Evolutionary conservation across 306 rosid genomes (phyloP).

Genomic region (Cyclanthera cordifolia): DNA sequence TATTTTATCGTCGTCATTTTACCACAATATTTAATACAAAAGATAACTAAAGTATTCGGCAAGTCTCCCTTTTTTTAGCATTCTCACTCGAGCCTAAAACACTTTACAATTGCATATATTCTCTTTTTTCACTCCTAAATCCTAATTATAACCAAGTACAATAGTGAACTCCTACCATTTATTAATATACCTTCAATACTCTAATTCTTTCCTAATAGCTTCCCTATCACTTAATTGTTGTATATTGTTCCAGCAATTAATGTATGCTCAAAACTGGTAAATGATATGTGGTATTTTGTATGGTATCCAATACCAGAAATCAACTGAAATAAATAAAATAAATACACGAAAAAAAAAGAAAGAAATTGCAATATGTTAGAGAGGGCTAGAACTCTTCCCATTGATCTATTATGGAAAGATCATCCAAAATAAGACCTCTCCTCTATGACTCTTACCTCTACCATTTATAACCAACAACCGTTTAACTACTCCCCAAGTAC

Average conservation of each 20-base stretch:
- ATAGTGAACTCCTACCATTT: background rate
- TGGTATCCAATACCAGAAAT: no score
- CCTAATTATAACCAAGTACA: background rate
- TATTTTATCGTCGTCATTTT: background rate
- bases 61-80: background rate
- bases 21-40: background rate
- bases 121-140: background rate
- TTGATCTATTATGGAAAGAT: no score
- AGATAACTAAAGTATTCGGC: background rate
- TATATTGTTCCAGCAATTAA: background rate
- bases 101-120: background rate
- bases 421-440: no score
- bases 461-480: no score
- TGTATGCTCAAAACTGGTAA: background rate
- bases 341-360: no score
- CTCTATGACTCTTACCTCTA: no score
- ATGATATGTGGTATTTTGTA: background rate
- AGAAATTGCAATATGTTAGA: no score
- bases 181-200: background rate
- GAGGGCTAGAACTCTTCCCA: no score
- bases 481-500: no score
- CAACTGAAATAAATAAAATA: no score
- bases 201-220: background rate
- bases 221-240: background rate
- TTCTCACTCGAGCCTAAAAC: background rate